Conservation (phyloP, 345 rosid species). For the Salix exigua region DNA sequence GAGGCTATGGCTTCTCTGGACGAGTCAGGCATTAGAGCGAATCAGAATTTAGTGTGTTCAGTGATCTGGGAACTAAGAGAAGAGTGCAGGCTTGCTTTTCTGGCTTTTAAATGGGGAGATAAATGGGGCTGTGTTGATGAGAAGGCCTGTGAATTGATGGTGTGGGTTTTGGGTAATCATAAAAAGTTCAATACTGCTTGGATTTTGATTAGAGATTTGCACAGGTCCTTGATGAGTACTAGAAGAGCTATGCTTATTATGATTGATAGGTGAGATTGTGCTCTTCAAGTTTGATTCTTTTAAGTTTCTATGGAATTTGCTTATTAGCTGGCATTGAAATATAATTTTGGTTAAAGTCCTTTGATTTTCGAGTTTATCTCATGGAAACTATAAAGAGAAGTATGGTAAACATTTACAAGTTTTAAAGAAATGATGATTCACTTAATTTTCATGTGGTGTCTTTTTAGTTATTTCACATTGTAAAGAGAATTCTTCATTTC, state of each 20-base stretch:
- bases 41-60: slow-evolving; percentile 41
- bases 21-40: slow-evolving; percentile 40
- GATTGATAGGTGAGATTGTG: slow-evolving; percentile 64
- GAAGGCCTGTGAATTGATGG: slow-evolving; percentile 48
- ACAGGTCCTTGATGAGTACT: slow-evolving; percentile 41
- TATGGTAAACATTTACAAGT: too few species aligned
- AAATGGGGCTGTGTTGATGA: slow-evolving; percentile 47
- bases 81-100: slow-evolving; percentile 68
- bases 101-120: slow-evolving; percentile 78
- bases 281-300: slow-evolving; percentile 2
- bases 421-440: too few species aligned
- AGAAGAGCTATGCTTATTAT: slow-evolving; percentile 67
- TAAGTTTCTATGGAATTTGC: neutral
- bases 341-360: too few species aligned
- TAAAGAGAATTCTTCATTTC: neutral
- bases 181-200: slow-evolving; percentile 72
- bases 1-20: slow-evolving; percentile 54
- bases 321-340: too few species aligned
- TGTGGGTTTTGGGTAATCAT: slow-evolving; percentile 66
- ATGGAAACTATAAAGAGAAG: too few species aligned
- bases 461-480: too few species aligned
- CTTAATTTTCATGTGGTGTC: too few species aligned
- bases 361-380: too few species aligned
- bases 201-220: slow-evolving; percentile 72
- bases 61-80: slow-evolving; percentile 57